Conservation (phyloP, 108 stramenopile species). For the Schizochytrium sp. region DNA sequence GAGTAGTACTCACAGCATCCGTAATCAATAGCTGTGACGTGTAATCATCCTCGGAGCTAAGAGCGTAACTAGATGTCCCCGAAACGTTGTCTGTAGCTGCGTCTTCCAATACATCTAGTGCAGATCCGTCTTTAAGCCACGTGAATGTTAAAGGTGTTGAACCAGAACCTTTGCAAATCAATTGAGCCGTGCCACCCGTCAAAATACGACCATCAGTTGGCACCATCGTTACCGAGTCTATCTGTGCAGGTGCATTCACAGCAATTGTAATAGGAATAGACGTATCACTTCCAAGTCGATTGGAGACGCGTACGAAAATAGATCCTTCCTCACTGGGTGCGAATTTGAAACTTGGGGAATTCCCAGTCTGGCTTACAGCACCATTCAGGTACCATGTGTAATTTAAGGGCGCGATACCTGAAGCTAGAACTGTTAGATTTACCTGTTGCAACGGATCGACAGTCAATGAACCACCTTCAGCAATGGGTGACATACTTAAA, state of each 20-base stretch:
- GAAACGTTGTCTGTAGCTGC: not conserved
- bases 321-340: constrained; percentile 14
- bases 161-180: not conserved
- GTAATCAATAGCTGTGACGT: not conserved
- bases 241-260: not conserved
- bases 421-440: not conserved
- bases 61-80: not conserved
- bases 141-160: not conserved
- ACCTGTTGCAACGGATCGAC: not conserved
- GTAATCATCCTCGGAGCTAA: not conserved
- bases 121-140: constrained; percentile 21
- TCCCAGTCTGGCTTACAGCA: not conserved
- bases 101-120: not conserved
- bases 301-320: constrained; percentile 1
- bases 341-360: not conserved
- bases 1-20: not conserved
- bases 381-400: constrained; percentile 28
- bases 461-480: not conserved
- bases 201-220: constrained; percentile 32
- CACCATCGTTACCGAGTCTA: not conserved
- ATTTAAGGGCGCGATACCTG: constrained; percentile 10
- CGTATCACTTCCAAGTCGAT: constrained; percentile 6
- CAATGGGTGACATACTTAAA: not conserved
- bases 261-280: not conserved
- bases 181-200: not conserved